phyloP scores from a whole-genome alignment of 2,329 filamentous ascomycete species.

The Sporothrix protearum region DNA sequence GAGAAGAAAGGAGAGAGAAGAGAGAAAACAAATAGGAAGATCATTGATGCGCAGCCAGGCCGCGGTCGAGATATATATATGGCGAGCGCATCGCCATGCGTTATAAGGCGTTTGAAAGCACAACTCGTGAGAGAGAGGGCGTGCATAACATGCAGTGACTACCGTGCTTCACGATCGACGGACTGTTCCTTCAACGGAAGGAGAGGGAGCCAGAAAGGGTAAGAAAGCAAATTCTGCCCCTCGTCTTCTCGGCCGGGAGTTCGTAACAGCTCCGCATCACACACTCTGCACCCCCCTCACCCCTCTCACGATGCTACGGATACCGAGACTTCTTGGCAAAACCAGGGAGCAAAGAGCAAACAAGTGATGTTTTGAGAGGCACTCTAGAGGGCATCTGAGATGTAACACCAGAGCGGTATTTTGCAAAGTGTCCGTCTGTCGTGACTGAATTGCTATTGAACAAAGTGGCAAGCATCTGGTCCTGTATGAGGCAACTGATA shows the following conservation, averaged over 20 bases:
- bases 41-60: constrained; percentile 23
- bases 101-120: not conserved
- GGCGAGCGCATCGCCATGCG: not conserved
- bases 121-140: not conserved
- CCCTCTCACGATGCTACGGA: not conserved
- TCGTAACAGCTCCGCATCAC: constrained; percentile 15
- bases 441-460: not conserved
- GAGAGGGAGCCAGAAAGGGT: not conserved
- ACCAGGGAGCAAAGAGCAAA: not conserved
- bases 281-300: not conserved
- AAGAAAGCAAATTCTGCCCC: not conserved
- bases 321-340: constrained; percentile 21
- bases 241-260: not conserved
- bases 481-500: not conserved
- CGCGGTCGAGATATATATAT: constrained; percentile 19
- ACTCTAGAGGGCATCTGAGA: not conserved
- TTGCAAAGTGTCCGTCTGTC: not conserved
- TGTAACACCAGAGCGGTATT: constrained; percentile 6
- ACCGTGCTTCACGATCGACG: constrained; percentile 15
- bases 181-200: not conserved
- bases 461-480: not conserved
- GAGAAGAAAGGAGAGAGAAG: not conserved
- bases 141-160: constrained; percentile 8
- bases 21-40: constrained; percentile 17
- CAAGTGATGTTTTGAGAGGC: constrained; percentile 1